phyloP scores from a whole-genome alignment of 1,284 basidiomycete genomes.

The Abortiporus biennis region DNA sequence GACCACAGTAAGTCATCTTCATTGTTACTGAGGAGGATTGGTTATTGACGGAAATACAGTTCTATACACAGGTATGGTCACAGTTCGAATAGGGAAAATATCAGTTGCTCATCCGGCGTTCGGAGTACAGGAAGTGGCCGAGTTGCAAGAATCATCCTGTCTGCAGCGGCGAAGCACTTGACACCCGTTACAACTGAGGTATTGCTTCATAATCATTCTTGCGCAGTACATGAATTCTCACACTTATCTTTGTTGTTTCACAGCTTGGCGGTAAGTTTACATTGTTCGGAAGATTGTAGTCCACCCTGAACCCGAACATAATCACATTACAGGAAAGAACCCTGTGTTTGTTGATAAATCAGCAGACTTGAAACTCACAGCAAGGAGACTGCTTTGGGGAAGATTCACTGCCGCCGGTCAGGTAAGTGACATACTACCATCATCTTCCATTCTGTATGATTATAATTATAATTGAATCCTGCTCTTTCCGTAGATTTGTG shows the following conservation, averaged over 20 bases:
- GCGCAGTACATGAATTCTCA: constrained; percentile 21
- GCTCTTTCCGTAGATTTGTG: constrained; percentile 37
- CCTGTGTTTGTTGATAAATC: constrained; percentile 76
- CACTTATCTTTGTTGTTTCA: constrained; percentile 46
- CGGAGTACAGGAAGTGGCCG: constrained; percentile 51
- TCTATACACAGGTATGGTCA: constrained; percentile 45
- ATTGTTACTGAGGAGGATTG: constrained; percentile 1
- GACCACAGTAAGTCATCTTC: constrained; percentile 64
- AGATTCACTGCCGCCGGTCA: constrained; percentile 71
- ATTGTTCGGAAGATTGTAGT: neutral
- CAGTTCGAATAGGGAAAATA: no score
- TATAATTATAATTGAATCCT: no score
- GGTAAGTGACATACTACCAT: no score
- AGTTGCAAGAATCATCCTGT: constrained; percentile 74
- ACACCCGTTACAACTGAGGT: constrained; percentile 83
- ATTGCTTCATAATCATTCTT: neutral
- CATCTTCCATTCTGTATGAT: no score
- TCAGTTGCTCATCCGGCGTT: no score
- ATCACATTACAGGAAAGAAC: constrained; percentile 54
- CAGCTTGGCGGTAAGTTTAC: constrained; percentile 50
- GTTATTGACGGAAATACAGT: constrained; percentile 30
- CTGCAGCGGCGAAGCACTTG: constrained; percentile 81
- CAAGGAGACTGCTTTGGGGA: constrained; percentile 74
- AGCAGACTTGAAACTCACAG: constrained; percentile 53
- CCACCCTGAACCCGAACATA: neutral